Conservation (phyloP, 768 basidiomycete genomes). For the Lyophyllum atratum region DNA sequence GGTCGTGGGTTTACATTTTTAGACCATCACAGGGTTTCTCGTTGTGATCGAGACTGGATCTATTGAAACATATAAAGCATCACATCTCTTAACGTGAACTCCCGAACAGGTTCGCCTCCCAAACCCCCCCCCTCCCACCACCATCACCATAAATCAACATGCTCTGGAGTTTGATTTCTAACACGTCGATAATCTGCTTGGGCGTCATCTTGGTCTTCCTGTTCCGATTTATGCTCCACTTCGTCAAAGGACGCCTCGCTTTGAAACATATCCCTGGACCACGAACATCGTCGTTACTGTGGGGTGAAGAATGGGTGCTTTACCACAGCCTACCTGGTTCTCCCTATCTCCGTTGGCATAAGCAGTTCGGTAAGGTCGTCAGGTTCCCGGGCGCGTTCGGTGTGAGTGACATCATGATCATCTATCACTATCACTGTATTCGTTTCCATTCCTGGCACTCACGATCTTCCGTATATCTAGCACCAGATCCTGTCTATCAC, state of each 20-base stretch:
- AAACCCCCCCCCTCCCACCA: neutral
- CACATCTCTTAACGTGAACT: neutral
- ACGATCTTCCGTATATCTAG: slow-evolving; percentile 29
- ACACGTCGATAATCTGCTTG: slow-evolving; percentile 24
- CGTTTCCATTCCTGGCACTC: slow-evolving; percentile 5
- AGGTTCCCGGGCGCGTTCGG: slow-evolving; percentile 60
- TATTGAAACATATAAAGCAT: slow-evolving; percentile 15
- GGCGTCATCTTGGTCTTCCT: slow-evolving; percentile 32
- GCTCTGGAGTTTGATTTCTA: slow-evolving; percentile 26
- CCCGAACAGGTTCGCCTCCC: slow-evolving; percentile 4
- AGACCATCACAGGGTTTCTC: neutral
- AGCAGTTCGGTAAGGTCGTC: slow-evolving; percentile 53
- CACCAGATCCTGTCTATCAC: slow-evolving; percentile 60
- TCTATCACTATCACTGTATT: neutral
- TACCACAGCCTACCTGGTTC: slow-evolving; percentile 55
- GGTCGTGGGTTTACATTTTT: neutral
- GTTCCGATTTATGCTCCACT: slow-evolving; percentile 33
- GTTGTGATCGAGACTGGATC: slow-evolving; percentile 17
- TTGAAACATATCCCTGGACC: slow-evolving; percentile 58
- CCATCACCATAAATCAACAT: slow-evolving; percentile 16
- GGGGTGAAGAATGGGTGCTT: slow-evolving; percentile 64
- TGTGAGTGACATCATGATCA: slow-evolving; percentile 31
- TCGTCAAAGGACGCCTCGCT: slow-evolving; percentile 30
- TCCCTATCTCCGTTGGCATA: slow-evolving; percentile 54
- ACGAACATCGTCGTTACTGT: slow-evolving; percentile 45